Conservation (phyloP, 495 filamentous ascomycete genomes). For the Xylaria curta region DNA sequence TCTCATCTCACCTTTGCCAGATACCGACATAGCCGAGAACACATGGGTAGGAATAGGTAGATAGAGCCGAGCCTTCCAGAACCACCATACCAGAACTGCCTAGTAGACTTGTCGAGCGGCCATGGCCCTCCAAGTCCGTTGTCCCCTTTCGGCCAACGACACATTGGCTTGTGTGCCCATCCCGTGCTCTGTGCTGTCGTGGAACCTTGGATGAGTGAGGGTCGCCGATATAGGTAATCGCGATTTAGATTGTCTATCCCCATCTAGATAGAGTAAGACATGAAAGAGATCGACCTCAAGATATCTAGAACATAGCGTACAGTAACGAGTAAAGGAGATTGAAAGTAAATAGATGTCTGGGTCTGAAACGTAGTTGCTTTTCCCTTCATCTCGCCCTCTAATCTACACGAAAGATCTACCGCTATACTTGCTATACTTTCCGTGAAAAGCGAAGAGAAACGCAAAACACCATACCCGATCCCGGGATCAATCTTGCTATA, state of each 20-base stretch:
- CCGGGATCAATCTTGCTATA: neutral
- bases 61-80: conserved; percentile 1
- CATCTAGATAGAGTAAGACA: neutral
- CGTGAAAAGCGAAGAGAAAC: neutral
- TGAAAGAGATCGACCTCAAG: neutral
- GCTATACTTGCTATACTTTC: neutral
- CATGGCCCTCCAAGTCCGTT: neutral
- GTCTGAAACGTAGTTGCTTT: neutral
- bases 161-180: neutral
- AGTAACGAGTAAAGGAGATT: neutral
- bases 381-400: neutral
- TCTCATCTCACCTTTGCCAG: conserved; percentile 5
- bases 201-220: neutral
- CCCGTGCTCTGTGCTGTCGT: conserved; percentile 6
- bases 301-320: neutral
- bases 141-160: conserved; percentile 11
- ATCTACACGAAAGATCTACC: neutral
- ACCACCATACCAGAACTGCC: neutral
- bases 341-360: neutral
- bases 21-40: conserved; percentile 18
- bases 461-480: neutral
- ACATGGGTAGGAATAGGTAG: neutral
- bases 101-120: neutral
- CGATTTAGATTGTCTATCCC: neutral
- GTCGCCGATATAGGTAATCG: conserved; percentile 11